Percentiles rank a stretch among this genome's conserved stretches.
Evolutionary conservation across 192 early-diverging fungal species (phyloP).

Genomic region (Entophlyctis luteolus): DNA sequence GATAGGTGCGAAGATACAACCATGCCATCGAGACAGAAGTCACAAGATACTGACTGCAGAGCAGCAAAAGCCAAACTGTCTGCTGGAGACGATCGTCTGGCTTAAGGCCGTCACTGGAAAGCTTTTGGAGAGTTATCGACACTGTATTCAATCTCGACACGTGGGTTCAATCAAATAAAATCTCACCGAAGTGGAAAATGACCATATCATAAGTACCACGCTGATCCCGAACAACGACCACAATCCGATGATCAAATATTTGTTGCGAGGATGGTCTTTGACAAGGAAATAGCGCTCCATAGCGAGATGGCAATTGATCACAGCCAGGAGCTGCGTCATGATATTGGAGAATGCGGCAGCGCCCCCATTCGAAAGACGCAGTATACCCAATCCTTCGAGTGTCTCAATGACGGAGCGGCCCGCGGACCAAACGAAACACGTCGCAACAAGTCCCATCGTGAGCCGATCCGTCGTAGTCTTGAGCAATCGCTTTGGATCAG

Average conservation of each 20-base stretch:
- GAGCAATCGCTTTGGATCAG: not conserved
- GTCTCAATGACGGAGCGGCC: not conserved
- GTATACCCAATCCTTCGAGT: not conserved
- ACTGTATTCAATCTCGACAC: not conserved
- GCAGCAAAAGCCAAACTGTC: not conserved
- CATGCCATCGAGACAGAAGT: not conserved
- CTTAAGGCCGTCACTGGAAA: not conserved
- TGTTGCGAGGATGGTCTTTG: not conserved
- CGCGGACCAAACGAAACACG: constrained; percentile 2
- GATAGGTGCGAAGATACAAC: not conserved
- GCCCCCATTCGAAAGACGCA: not conserved
- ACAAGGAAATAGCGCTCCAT: not conserved
- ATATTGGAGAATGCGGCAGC: not conserved
- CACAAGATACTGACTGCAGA: not conserved
- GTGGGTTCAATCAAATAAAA: not conserved
- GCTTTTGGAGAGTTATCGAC: not conserved
- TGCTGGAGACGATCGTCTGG: not conserved
- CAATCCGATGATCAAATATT: not conserved
- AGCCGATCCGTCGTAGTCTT: constrained; percentile 2
- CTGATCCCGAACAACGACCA: not conserved
- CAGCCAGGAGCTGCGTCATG: not conserved
- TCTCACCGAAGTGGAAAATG: not conserved
- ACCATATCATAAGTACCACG: not conserved
- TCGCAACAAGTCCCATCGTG: not conserved
- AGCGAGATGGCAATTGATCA: not conserved